These are phyloP conservation scores for Penicillium brasilianum DNA, from an alignment of 2,329 filamentous ascomycete species.

Conservation along the genomic window DNA sequence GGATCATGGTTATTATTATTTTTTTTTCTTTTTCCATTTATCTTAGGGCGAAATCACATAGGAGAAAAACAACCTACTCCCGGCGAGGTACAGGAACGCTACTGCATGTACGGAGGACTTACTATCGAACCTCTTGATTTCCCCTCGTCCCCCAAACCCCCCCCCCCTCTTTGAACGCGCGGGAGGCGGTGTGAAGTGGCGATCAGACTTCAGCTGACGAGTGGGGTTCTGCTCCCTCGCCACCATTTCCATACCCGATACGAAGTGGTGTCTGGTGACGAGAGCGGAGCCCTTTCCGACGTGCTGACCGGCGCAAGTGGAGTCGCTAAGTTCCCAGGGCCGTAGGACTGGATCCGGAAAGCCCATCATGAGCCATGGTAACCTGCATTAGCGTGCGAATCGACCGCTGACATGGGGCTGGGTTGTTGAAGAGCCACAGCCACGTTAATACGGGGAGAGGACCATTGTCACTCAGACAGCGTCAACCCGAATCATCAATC, in stretches of 20 bases:
- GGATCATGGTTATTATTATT: not conserved
- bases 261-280: conserved; percentile 25
- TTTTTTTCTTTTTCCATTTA: no score
- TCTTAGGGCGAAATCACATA: not conserved
- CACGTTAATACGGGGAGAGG: conserved; percentile 30
- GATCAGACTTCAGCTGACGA: conserved; percentile 36
- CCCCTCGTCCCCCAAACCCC: not conserved
- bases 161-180: not conserved
- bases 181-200: conserved; percentile 32
- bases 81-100: conserved; percentile 28
- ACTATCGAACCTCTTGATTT: conserved; percentile 17
- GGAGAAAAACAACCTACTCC: conserved; percentile 18
- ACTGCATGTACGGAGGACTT: conserved; percentile 26
- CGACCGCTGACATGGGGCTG: conserved; percentile 36
- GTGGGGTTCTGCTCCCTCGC: conserved; percentile 28
- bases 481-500: no score
- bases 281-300: conserved; percentile 24
- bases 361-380: conserved; percentile 39
- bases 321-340: conserved; percentile 43
- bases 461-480: conserved; percentile 19
- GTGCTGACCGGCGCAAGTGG: conserved; percentile 29
- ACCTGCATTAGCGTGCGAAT: conserved; percentile 45
- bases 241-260: conserved; percentile 25
- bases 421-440: conserved; percentile 34
- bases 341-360: conserved; percentile 42